These are phyloP conservation scores for Suhomyces vadensis DNA, from an alignment of 805 yeast genomes.

Conservation along the genomic window DNA sequence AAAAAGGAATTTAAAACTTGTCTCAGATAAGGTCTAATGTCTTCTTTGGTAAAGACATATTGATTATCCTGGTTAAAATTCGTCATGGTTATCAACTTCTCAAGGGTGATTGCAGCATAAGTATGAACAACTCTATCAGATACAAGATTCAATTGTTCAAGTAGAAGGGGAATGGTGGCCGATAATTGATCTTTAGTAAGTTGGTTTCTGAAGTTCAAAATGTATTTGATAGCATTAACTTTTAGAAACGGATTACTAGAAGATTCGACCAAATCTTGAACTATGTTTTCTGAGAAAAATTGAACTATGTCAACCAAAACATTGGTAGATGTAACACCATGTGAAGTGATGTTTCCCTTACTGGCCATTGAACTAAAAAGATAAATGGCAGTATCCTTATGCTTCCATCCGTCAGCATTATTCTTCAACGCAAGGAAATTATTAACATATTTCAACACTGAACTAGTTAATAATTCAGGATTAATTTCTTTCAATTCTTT, in stretches of 20 bases:
- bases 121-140: slow-evolving; percentile 79
- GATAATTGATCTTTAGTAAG: slow-evolving; percentile 80
- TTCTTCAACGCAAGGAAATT: slow-evolving; percentile 48
- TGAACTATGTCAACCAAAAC: slow-evolving; percentile 80
- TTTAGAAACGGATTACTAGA: slow-evolving; percentile 73
- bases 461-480: slow-evolving; percentile 70
- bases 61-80: slow-evolving; percentile 50
- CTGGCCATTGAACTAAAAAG: slow-evolving; percentile 88
- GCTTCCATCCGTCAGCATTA: slow-evolving; percentile 65
- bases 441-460: slow-evolving; percentile 71
- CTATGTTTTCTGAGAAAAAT: slow-evolving; percentile 79
- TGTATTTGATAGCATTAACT: slow-evolving; percentile 91
- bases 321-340: slow-evolving; percentile 88
- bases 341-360: slow-evolving; percentile 81
- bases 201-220: slow-evolving; percentile 89
- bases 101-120: slow-evolving; percentile 90
- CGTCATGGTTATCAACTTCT: slow-evolving; percentile 79
- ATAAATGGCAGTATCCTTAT: slow-evolving; percentile 83
- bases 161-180: slow-evolving; percentile 76
- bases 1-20: slow-evolving; percentile 68
- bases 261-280: slow-evolving; percentile 68
- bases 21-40: slow-evolving; percentile 60
- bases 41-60: slow-evolving; percentile 69
- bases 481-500: slow-evolving; percentile 81
- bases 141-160: slow-evolving; percentile 61